phyloP scores from a whole-genome alignment of 2,329 filamentous ascomycete species.

The Monilinia aucupariae region DNA sequence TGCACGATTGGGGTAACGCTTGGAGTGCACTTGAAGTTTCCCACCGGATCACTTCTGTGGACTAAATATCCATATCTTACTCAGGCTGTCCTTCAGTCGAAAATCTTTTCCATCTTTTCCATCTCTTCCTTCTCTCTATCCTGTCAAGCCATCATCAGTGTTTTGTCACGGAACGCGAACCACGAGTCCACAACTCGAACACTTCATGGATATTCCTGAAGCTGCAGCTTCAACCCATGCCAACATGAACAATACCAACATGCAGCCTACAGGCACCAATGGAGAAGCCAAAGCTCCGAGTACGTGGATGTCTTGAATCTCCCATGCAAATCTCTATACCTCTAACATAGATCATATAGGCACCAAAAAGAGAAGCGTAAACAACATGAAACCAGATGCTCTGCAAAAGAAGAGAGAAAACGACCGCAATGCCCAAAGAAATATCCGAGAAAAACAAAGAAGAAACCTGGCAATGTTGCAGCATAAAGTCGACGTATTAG shows the following conservation, averaged over 20 bases:
- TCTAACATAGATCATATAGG: background rate
- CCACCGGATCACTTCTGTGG: background rate
- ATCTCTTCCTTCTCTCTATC: background rate
- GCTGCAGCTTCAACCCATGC: background rate
- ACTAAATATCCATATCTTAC: background rate
- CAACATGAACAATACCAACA: too few species aligned
- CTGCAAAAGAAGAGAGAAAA: conserved; percentile 7
- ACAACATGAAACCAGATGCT: conserved; percentile 4
- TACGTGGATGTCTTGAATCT: background rate
- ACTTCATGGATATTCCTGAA: background rate
- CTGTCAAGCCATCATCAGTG: background rate
- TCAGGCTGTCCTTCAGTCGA: background rate
- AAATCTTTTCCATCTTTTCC: background rate
- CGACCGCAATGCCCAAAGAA: conserved; percentile 4
- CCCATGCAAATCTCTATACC: too few species aligned
- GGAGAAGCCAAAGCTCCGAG: background rate
- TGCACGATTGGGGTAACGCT: conserved; percentile 7
- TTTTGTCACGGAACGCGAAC: background rate
- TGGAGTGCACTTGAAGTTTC: background rate
- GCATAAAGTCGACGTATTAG: background rate
- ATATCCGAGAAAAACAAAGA: background rate
- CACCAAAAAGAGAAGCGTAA: conserved; percentile 2
- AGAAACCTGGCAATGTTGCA: background rate
- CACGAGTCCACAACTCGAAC: too few species aligned
- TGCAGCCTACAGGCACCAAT: background rate